A percentile compares a stretch with the other conserved stretches of the same genome.
Conservation (phyloP, 257 asterid species). For the Capsicum rhomboideum region DNA sequence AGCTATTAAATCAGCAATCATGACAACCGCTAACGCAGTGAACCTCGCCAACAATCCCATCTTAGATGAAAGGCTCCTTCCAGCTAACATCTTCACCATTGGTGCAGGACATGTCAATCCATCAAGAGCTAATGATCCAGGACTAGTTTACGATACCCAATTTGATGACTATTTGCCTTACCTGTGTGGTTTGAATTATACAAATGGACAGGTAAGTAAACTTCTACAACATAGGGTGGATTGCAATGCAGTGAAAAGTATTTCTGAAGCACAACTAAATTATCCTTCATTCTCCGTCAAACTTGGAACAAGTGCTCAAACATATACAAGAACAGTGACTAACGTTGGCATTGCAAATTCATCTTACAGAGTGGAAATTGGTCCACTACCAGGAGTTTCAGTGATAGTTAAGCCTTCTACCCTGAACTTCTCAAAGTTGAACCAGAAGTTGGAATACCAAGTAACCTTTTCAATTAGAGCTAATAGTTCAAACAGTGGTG, state of each 20-base stretch:
- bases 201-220: slow-evolving; percentile 5
- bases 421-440: slow-evolving; percentile 13
- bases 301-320: slow-evolving; percentile 4
- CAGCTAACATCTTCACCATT: slow-evolving; percentile 22
- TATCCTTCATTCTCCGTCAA: slow-evolving; percentile 17
- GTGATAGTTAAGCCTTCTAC: slow-evolving; percentile 23
- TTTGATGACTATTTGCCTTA: slow-evolving; percentile 37
- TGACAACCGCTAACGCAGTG: slow-evolving; percentile 34
- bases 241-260: slow-evolving; percentile 9
- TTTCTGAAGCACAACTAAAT: slow-evolving; percentile 18
- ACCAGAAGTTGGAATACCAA: slow-evolving; percentile 21
- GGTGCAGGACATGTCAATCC: slow-evolving; percentile 51
- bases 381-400: slow-evolving; percentile 10
- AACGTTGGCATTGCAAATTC: slow-evolving; percentile 25
- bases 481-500: background rate
- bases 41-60: slow-evolving; percentile 19
- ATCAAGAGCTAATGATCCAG: slow-evolving; percentile 33
- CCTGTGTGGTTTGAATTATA: slow-evolving; percentile 42
- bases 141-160: slow-evolving; percentile 32
- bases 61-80: slow-evolving; percentile 20
- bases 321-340: slow-evolving; percentile 30
- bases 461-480: slow-evolving; percentile 16
- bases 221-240: slow-evolving; percentile 12
- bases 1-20: slow-evolving; percentile 43
- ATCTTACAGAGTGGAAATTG: slow-evolving; percentile 16